These are phyloP conservation scores for Solanum etuberosum DNA, from an alignment of 257 asterid genomes.

Conservation along the genomic window DNA sequence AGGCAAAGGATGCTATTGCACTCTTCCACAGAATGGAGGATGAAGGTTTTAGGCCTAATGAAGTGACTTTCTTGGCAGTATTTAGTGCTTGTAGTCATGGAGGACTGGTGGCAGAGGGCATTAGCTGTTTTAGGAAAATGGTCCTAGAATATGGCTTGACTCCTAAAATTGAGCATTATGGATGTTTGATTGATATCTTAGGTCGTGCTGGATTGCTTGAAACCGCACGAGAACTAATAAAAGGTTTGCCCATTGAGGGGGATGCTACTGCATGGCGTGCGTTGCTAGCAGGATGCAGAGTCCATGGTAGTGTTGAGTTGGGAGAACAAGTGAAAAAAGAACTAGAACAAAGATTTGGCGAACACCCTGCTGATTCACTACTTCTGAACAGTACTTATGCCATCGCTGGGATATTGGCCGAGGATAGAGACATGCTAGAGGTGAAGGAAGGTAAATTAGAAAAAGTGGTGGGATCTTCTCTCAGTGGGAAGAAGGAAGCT, in stretches of 20 bases:
- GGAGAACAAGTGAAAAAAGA: conserved; percentile 36
- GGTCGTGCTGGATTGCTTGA: conserved; percentile 56
- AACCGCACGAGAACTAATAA: conserved; percentile 37
- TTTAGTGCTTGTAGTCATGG: conserved; percentile 58
- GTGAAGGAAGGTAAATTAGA: conserved; percentile 1
- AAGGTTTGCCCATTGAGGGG: conserved; percentile 31
- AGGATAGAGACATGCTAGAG: conserved; percentile 3
- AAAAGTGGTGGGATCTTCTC: conserved; percentile 8
- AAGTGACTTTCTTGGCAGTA: conserved; percentile 56
- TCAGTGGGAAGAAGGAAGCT: conserved; percentile 29
- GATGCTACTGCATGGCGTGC: conserved; percentile 62
- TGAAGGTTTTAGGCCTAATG: conserved; percentile 40
- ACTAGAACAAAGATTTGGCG: conserved; percentile 20
- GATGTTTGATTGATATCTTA: conserved; percentile 49
- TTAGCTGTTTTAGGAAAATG: conserved; percentile 36
- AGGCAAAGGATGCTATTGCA: conserved; percentile 24
- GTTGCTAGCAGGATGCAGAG: conserved; percentile 53
- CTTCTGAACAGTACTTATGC: conserved; percentile 31
- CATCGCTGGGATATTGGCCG: conserved; percentile 31
- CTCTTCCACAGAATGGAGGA: conserved; percentile 43
- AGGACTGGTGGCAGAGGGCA: conserved; percentile 44
- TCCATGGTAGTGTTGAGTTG: conserved; percentile 37
- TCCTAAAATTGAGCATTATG: conserved; percentile 56
- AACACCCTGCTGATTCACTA: conserved; percentile 42
- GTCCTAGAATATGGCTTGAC: conserved; percentile 26